phyloP scores from a whole-genome alignment of 495 filamentous ascomycete genomes.

The Penicillium canariense region DNA sequence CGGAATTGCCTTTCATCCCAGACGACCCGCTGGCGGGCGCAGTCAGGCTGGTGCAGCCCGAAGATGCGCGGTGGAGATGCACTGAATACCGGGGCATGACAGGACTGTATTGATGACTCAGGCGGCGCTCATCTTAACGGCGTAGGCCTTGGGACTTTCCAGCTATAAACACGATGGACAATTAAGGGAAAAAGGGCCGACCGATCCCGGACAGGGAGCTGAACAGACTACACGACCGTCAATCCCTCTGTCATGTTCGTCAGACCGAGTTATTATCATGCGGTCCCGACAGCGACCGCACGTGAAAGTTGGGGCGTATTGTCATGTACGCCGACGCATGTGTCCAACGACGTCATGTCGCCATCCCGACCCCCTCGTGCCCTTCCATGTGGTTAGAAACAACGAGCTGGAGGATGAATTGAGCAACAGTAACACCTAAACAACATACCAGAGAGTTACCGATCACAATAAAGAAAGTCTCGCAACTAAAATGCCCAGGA shows the following conservation, averaged over 20 bases:
- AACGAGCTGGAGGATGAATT: not conserved
- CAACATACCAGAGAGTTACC: conserved; percentile 7
- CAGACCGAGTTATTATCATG: not conserved
- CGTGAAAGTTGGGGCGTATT: conserved; percentile 31
- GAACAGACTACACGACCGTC: not conserved
- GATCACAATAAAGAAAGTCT: not conserved
- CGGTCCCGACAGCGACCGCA: conserved; percentile 10
- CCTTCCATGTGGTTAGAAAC: not conserved
- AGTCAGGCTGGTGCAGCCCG: not conserved
- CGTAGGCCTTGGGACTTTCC: no score
- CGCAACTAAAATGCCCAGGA: not conserved
- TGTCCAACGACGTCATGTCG: conserved; percentile 35
- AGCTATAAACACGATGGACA: no score
- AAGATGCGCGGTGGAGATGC: conserved; percentile 19
- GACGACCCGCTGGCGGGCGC: no score
- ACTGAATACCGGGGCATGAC: conserved; percentile 35
- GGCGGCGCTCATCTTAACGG: not conserved
- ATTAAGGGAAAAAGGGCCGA: not conserved
- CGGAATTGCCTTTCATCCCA: no score
- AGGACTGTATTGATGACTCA: conserved; percentile 23
- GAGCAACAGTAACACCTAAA: not conserved
- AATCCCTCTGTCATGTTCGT: not conserved
- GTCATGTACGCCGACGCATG: conserved; percentile 22
- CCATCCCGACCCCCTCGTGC: conserved; percentile 13
- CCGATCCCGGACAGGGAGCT: not conserved